Conservation (phyloP, 1,284 basidiomycete genomes). For the Boletus mariae region DNA sequence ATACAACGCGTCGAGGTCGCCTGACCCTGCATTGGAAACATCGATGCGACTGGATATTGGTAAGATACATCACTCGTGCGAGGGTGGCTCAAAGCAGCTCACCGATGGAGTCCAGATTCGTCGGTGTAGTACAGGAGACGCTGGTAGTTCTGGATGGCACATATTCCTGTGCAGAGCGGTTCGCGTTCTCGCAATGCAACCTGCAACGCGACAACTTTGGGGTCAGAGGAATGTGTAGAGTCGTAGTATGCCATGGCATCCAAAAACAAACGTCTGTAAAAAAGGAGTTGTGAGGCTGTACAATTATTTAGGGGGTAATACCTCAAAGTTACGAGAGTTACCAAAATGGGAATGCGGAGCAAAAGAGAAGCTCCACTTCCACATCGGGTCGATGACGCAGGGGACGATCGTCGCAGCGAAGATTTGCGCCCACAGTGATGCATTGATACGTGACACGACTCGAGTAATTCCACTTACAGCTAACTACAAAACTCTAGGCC, state of each 20-base stretch:
- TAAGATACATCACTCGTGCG: neutral
- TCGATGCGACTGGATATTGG: conserved; percentile 6
- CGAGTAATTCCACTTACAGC: no score
- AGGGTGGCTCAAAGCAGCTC: neutral
- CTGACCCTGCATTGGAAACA: neutral
- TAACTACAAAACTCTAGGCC: no score
- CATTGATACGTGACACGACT: neutral
- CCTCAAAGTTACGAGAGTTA: no score
- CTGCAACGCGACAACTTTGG: neutral
- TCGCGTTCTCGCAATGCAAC: neutral
- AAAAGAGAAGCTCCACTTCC: no score
- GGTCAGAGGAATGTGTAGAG: neutral
- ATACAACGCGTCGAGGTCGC: conserved; percentile 7
- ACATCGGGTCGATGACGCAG: no score
- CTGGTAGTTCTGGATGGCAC: conserved; percentile 14
- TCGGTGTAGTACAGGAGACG: conserved; percentile 30
- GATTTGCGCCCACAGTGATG: no score
- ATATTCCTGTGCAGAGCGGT: conserved; percentile 6
- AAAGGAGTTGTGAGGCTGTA: no score
- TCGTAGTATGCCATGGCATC: no score
- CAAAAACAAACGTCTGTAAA: no score
- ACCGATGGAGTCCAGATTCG: neutral
- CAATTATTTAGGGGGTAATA: no score
- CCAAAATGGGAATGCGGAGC: no score
- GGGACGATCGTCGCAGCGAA: no score